Percentiles rank a stretch among this genome's conserved stretches.
phyloP scores from a whole-genome alignment of 1,284 basidiomycete genomes.

The Porogramme epimiltina region DNA sequence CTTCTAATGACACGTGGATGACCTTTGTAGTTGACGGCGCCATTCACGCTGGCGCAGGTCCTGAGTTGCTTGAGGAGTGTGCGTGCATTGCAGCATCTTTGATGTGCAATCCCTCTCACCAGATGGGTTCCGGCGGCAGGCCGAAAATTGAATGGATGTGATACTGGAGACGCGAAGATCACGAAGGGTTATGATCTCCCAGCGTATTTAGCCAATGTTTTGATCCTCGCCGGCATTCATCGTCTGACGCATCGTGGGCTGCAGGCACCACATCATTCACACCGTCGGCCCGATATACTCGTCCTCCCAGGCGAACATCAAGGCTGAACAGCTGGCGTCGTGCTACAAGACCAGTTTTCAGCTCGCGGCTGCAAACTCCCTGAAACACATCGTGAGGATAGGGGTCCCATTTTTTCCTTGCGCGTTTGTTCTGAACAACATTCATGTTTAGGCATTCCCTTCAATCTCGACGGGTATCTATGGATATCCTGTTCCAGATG shows the following conservation, averaged over 20 bases:
- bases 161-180: constrained; percentile 84
- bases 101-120: background rate
- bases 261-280: constrained; percentile 79
- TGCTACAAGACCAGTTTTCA: constrained; percentile 76
- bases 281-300: constrained; percentile 88
- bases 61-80: constrained; percentile 75
- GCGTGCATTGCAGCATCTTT: constrained; percentile 22
- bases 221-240: background rate
- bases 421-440: background rate
- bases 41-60: constrained; percentile 86
- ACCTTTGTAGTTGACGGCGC: constrained; percentile 72
- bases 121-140: constrained; percentile 42
- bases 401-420: background rate
- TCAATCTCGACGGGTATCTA: constrained; percentile 83
- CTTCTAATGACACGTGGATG: background rate
- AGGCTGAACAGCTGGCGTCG: constrained; percentile 61
- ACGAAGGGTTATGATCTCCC: constrained; percentile 75
- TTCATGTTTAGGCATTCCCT: constrained; percentile 66
- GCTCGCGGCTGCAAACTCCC: constrained; percentile 58
- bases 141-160: constrained; percentile 70
- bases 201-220: constrained; percentile 48
- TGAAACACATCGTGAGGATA: constrained; percentile 64
- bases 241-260: background rate
- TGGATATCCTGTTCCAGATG: constrained; percentile 74
- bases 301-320: constrained; percentile 39